A percentile compares a stretch with the other conserved stretches of the same genome.
phyloP scores from a whole-genome alignment of 2,329 filamentous ascomycete genomes.

The Ceratocystis cacaofunesta region DNA sequence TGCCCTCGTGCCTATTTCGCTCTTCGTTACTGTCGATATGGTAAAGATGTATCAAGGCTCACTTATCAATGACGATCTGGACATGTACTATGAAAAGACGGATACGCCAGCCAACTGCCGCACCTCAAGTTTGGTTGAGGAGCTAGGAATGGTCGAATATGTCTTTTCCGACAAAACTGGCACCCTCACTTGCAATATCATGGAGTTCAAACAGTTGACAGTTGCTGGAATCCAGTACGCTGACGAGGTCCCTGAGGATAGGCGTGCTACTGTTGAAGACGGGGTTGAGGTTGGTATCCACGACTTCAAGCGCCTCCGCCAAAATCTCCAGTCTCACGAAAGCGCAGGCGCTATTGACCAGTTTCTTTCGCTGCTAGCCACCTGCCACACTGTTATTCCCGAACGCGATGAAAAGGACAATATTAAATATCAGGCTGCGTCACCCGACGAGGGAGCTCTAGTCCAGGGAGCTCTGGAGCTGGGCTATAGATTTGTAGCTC shows the following conservation, averaged over 20 bases:
- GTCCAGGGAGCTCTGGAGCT: conserved; percentile 77
- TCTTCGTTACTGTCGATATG: conserved; percentile 93
- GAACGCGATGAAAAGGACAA: conserved; percentile 67
- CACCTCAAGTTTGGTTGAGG: conserved; percentile 91
- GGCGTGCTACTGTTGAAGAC: conserved; percentile 67
- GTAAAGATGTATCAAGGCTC: conserved; percentile 99
- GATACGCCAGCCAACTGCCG: conserved; percentile 92
- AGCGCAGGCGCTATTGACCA: conserved; percentile 48
- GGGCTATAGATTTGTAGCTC: conserved; percentile 79
- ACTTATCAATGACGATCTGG: conserved; percentile 90
- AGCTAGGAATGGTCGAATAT: conserved; percentile 94
- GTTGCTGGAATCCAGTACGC: conserved; percentile 91
- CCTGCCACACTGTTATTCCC: conserved; percentile 94
- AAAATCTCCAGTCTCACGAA: conserved; percentile 48
- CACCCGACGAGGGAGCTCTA: conserved; percentile 90
- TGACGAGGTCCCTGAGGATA: conserved; percentile 81
- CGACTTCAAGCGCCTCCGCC: conserved; percentile 60
- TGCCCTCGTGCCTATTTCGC: conserved; percentile 86
- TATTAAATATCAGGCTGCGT: conserved; percentile 97
- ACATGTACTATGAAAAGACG: conserved; percentile 93
- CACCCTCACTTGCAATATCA: conserved; percentile 89
- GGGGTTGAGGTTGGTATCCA: conserved; percentile 65
- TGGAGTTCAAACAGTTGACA: conserved; percentile 94
- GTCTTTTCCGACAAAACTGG: conserved; percentile 98
- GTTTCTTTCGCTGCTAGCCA: conserved; percentile 73